Evolutionary conservation across 1,284 basidiomycete species (phyloP).

Genomic region (Anthracocystis walkeri): DNA sequence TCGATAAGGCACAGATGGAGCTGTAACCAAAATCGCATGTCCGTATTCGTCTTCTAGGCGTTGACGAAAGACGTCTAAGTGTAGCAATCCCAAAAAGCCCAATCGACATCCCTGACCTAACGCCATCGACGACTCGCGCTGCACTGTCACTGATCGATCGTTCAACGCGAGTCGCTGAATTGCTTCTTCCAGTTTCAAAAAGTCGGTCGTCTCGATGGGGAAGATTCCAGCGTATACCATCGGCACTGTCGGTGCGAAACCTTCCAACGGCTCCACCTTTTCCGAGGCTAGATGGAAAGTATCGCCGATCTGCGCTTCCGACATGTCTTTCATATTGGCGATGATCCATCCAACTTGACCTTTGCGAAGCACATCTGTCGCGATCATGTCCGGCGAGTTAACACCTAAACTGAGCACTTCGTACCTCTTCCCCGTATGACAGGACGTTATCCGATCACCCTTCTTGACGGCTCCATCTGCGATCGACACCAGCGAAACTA

Average conservation of each 20-base stretch:
- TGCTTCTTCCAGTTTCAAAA: constrained; percentile 93
- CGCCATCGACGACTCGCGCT: constrained; percentile 90
- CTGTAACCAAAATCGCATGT: constrained; percentile 65
- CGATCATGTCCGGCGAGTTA: constrained; percentile 77
- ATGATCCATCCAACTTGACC: constrained; percentile 83
- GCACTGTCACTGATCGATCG: constrained; percentile 90
- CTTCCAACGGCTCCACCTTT: constrained; percentile 85
- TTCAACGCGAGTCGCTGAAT: constrained; percentile 87
- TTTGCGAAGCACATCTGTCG: constrained; percentile 75
- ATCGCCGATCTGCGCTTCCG: constrained; percentile 95
- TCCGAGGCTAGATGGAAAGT: constrained; percentile 85
- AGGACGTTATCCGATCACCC: constrained; percentile 79
- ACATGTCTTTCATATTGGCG: constrained; percentile 97
- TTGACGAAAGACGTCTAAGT: constrained; percentile 97
- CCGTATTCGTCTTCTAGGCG: constrained; percentile 93
- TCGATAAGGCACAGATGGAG: constrained; percentile 66
- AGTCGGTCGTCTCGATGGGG: constrained; percentile 90
- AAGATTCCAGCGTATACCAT: constrained; percentile 99
- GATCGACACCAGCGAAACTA: constrained; percentile 89
- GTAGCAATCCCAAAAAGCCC: constrained; percentile 93
- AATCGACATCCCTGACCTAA: constrained; percentile 94
- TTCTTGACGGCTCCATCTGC: constrained; percentile 74
- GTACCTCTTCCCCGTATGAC: constrained; percentile 88
- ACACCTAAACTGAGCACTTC: constrained; percentile 92
- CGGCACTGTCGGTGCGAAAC: constrained; percentile 90